phyloP scores from a whole-genome alignment of 306 rosid species.

The Herpetospermum pedunculosum region DNA sequence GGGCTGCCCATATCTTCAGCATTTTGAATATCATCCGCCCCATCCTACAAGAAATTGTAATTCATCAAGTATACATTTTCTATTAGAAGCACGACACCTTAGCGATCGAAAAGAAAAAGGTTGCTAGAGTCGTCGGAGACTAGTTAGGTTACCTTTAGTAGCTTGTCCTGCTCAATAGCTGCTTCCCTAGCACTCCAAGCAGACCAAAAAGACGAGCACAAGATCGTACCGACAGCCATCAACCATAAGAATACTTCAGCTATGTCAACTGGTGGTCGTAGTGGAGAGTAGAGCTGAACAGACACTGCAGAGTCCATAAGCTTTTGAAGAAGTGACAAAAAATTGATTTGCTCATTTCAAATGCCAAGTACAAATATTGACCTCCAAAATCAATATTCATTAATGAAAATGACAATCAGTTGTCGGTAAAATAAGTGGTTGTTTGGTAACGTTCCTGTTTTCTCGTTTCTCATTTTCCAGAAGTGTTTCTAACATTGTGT shows the following conservation, averaged over 20 bases:
- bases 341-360: not conserved
- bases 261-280: conserved; percentile 65
- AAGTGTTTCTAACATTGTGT: too few relatives aligned
- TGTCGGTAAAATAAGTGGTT: not conserved
- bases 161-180: conserved; percentile 52
- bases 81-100: not conserved
- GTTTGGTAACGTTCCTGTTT: too few relatives aligned
- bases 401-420: not conserved
- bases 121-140: not conserved
- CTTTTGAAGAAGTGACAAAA: not conserved
- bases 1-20: conserved; percentile 22
- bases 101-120: not conserved
- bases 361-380: not conserved
- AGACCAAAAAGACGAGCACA: conserved; percentile 95
- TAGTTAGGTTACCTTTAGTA: conserved; percentile 44
- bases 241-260: conserved; percentile 96
- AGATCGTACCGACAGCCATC: conserved; percentile 84
- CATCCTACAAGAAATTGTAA: conserved; percentile 43
- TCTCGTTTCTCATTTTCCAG: too few relatives aligned
- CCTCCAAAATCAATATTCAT: not conserved
- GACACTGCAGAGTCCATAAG: conserved; percentile 44
- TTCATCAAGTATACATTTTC: not conserved
- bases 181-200: conserved; percentile 84
- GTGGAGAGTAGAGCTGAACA: conserved; percentile 89
- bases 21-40: conserved; percentile 40